Percentiles rank a stretch among this genome's conserved stretches.
Evolutionary conservation across 2,329 filamentous ascomycete species (phyloP).

Genomic region (Fusarium nelsonii): DNA sequence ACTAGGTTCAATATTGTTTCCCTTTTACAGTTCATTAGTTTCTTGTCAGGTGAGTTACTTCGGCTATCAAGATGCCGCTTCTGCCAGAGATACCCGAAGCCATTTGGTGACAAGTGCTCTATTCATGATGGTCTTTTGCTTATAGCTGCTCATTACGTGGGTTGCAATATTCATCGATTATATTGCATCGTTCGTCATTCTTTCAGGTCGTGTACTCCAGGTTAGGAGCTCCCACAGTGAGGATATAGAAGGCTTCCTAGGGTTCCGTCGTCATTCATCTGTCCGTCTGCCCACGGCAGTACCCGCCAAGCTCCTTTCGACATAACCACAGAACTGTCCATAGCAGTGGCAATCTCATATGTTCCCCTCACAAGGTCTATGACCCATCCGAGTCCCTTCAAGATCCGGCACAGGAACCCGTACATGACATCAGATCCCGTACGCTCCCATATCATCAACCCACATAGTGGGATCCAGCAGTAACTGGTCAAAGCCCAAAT

Average conservation of each 20-base stretch:
- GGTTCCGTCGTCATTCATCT: conserved; percentile 26
- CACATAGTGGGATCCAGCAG: conserved; percentile 38
- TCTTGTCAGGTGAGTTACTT: background rate
- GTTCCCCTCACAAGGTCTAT: background rate
- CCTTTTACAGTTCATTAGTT: background rate
- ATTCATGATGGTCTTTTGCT: background rate
- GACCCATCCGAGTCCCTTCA: conserved; percentile 14
- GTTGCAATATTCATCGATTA: background rate
- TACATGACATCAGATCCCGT: conserved; percentile 32
- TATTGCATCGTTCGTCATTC: conserved; percentile 8
- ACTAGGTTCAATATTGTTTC: conserved; percentile 1
- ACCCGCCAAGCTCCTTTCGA: conserved; percentile 18
- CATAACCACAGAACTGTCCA: conserved; percentile 2
- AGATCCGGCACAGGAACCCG: conserved; percentile 9
- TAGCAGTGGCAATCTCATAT: conserved; percentile 1
- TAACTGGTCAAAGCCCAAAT: conserved; percentile 38
- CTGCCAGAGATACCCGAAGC: background rate
- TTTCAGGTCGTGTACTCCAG: conserved; percentile 1
- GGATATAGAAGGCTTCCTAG: conserved; percentile 25
- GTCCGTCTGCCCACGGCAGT: conserved; percentile 26
- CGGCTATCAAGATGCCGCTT: background rate
- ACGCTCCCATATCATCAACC: conserved; percentile 39
- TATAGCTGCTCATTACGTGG: background rate
- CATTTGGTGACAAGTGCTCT: background rate
- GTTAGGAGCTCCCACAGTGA: conserved; percentile 17